Conservation (phyloP, 2,329 filamentous ascomycete species). For the Fusarium paranaense region DNA sequence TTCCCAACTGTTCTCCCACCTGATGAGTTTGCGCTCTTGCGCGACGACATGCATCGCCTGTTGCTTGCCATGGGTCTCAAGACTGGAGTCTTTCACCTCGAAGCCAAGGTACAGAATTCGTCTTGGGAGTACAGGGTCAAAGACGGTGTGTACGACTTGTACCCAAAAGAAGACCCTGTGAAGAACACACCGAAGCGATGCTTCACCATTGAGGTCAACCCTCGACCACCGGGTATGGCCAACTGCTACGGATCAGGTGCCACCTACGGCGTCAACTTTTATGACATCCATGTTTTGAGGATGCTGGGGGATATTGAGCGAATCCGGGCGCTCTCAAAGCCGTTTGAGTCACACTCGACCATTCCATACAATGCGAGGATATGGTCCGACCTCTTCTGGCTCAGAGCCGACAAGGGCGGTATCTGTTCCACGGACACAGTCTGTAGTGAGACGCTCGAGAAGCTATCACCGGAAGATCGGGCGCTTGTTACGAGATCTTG, state of each 20-base stretch:
- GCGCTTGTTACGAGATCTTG: not conserved
- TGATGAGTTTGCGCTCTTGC: conserved; percentile 17
- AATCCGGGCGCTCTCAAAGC: conserved; percentile 16
- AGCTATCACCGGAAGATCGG: not conserved
- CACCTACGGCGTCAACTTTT: conserved; percentile 34
- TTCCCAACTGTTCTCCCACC: conserved; percentile 19
- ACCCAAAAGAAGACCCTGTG: not conserved
- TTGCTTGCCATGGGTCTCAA: conserved; percentile 18
- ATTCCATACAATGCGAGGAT: conserved; percentile 5
- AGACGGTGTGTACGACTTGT: conserved; percentile 8
- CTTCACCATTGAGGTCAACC: conserved; percentile 33
- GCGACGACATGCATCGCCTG: conserved; percentile 10
- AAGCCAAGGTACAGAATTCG: conserved; percentile 27
- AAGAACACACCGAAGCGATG: not conserved
- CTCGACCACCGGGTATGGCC: conserved; percentile 29
- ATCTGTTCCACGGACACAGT: conserved; percentile 28
- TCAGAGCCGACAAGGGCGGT: conserved; percentile 11
- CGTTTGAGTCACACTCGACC: not conserved
- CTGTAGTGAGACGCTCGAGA: conserved; percentile 1
- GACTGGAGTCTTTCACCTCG: conserved; percentile 28
- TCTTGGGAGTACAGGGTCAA: conserved; percentile 4
- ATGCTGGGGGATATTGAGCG: conserved; percentile 14
- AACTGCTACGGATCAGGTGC: conserved; percentile 16
- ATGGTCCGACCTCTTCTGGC: conserved; percentile 18
- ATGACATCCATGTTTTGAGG: conserved; percentile 12